Base-by-base conservation (phyloP, 2,329 filamentous ascomycete genomes). In the Ramularia endophylla region DNA sequence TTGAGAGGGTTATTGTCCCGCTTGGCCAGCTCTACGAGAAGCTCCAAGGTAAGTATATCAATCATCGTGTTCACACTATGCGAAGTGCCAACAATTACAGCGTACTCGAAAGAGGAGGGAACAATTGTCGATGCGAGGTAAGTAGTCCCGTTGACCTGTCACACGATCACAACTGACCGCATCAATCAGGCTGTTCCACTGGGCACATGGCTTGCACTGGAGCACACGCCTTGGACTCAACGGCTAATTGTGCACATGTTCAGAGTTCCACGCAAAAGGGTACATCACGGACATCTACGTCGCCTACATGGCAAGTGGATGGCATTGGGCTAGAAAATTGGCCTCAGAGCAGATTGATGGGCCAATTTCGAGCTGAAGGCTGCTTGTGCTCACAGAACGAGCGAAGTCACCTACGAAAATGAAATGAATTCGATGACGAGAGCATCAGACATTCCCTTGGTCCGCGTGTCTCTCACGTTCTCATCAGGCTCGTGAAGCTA, bases 1-100 rank as follows among this genome's bases (percentile, higher is more conserved):
- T 81, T 46, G 67, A 79, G 61, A 63, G 75, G n/a, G 71, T 80
- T 1, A 66, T 79, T 15, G 70, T 81, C 36, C 77, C 76, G 32
- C 56, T 81, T 11, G 57, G 64, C 16, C 72, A 78, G 55, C 60
- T 81, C 31, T 79, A 78, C 57, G 69, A 74, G 25, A 66, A 71
- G 40, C 57, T 81, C 43, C 70, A 65, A 57, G 64, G 62, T 70
- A 47, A 27, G 46, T 47, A 13, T 19, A 15, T 18, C 11, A n/a
- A n/a, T 11, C 9, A n/a, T n/a, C 18, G 8, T 17, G 13, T n/a
- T 11, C 20, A 12, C 6, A 17, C 13, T 38, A 28, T 44, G 43
- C 40, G 37, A 38, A 33, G 33, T 52, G 41, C 51, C 48, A 56
- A 56, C 49, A 25, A 35, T 37, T 12, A 32, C 48, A 62, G 59